Conservation (phyloP, 1,139 yeast species). For the Hansenula lynferdii region DNA sequence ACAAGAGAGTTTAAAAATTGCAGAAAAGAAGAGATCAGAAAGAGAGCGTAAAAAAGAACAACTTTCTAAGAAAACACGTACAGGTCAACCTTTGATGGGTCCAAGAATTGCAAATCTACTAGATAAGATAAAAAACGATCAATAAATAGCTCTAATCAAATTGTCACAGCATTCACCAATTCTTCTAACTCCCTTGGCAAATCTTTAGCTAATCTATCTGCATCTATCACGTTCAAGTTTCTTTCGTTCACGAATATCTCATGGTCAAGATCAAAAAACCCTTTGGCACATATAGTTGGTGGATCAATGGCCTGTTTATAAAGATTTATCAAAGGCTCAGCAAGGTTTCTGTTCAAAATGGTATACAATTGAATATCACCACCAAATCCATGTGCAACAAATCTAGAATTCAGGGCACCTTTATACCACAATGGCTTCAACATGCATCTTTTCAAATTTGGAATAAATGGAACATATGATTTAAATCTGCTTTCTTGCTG, state of each 20-base stretch:
- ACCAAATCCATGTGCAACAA: constrained; percentile 40
- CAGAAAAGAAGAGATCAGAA: constrained; percentile 25
- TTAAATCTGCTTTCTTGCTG: constrained; percentile 11
- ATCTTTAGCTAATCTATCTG: constrained; percentile 5
- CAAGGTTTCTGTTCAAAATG: constrained; percentile 9
- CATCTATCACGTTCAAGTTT: constrained; percentile 14
- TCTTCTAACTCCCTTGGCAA: constrained; percentile 6
- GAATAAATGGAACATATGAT: constrained; percentile 35
- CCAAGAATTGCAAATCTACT: constrained; percentile 77
- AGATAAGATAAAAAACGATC: constrained; percentile 64
- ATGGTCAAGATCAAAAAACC: constrained; percentile 17
- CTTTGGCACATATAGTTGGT: constrained; percentile 14
- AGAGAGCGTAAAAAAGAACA: constrained; percentile 47
- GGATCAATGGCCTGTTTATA: neutral
- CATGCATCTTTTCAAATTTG: constrained; percentile 33
- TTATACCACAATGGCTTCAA: constrained; percentile 34
- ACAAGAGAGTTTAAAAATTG: constrained; percentile 24
- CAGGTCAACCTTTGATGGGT: constrained; percentile 90
- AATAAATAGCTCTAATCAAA: constrained; percentile 11
- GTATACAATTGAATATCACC: constrained; percentile 41
- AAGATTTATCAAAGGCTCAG: constrained; percentile 13
- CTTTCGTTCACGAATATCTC: constrained; percentile 12
- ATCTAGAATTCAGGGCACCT: constrained; percentile 14
- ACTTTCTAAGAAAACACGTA: constrained; percentile 54
- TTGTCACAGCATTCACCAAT: constrained; percentile 11